These are phyloP conservation scores for Heritiera littoralis DNA, from an alignment of 345 rosid species.

Conservation along the genomic window DNA sequence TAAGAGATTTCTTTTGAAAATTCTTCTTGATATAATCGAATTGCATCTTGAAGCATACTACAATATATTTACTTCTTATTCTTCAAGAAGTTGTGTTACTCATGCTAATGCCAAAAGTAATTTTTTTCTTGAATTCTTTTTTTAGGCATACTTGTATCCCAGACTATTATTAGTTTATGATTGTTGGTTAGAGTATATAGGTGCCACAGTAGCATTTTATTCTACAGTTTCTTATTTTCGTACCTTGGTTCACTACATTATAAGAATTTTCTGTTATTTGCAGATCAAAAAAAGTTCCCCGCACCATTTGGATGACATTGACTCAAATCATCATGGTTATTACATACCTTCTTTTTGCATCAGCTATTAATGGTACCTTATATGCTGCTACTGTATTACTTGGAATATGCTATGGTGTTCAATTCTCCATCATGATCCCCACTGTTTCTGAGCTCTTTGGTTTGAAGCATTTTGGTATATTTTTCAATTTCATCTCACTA, in stretches of 20 bases:
- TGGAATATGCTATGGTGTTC: conserved; percentile 67
- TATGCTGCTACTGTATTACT: conserved; percentile 52
- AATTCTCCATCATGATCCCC: conserved; percentile 62
- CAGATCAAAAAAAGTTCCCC: conserved; percentile 57
- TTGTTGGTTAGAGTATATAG: background rate
- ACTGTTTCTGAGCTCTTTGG: conserved; percentile 72
- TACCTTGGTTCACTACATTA: background rate
- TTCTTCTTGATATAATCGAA: background rate
- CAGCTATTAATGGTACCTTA: conserved; percentile 48
- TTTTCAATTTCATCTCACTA: conserved; percentile 56
- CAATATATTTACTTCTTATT: background rate
- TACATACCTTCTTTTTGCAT: conserved; percentile 60
- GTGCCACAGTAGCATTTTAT: background rate
- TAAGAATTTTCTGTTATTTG: conserved; percentile 9
- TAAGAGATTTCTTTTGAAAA: background rate
- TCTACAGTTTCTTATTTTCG: background rate
- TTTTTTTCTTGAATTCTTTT: background rate
- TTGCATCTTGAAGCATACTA: background rate
- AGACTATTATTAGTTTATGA: background rate
- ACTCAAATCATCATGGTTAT: conserved; percentile 51
- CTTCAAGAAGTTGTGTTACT: background rate
- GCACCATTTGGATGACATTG: conserved; percentile 61
- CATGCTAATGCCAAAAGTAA: background rate
- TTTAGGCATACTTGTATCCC: background rate
- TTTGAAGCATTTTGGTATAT: conserved; percentile 57